Percentiles rank a stretch among this genome's conserved stretches.
Evolutionary conservation across 177 flowering plant genomes (phyloP).

Genomic region (Vitis hybrid): DNA sequence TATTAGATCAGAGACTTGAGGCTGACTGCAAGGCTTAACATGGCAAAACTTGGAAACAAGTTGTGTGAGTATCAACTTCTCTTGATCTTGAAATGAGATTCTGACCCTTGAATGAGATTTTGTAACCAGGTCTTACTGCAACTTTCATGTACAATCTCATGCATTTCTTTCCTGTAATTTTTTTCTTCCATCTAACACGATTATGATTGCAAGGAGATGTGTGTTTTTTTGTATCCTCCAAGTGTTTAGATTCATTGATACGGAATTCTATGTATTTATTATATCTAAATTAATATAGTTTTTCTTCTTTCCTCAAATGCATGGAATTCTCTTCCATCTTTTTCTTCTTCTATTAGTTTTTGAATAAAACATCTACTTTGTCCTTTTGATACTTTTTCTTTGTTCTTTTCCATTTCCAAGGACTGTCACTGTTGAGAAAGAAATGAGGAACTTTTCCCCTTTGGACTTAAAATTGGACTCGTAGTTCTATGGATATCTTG

Average conservation of each 20-base stretch:
- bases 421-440: too few relatives aligned
- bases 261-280: constrained; percentile 3
- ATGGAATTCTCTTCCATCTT: too few relatives aligned
- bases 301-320: too few relatives aligned
- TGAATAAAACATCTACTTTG: too few relatives aligned
- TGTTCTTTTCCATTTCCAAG: too few relatives aligned
- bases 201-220: constrained; percentile 1
- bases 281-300: background rate
- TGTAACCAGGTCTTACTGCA: constrained; percentile 1
- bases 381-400: too few relatives aligned
- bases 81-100: background rate
- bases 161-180: background rate
- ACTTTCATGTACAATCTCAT: constrained; percentile 11
- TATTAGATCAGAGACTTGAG: too few relatives aligned
- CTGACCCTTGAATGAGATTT: background rate
- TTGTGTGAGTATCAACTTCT: background rate
- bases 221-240: constrained; percentile 9
- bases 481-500: too few relatives aligned
- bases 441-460: too few relatives aligned
- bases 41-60: background rate
- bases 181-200: constrained; percentile 5
- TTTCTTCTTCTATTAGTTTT: too few relatives aligned
- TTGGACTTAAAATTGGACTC: too few relatives aligned
- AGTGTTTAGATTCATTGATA: background rate
- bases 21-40: background rate